These are phyloP conservation scores for Didymella sp. DNA, from an alignment of 2,329 filamentous ascomycete genomes.

Conservation along the genomic window DNA sequence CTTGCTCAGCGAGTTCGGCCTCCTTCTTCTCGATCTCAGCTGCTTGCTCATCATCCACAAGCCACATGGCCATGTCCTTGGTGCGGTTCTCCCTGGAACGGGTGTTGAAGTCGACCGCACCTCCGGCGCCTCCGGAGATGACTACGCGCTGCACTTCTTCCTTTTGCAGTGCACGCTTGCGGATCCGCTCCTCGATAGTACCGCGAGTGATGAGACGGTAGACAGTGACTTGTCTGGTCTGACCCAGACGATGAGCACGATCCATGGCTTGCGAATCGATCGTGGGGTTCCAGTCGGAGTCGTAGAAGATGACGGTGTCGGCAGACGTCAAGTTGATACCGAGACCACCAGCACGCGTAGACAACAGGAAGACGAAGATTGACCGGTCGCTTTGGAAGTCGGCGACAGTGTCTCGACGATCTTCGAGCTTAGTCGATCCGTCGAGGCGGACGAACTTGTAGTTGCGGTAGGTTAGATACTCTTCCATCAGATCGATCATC, in stretches of 20 bases:
- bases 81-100: constrained; percentile 89
- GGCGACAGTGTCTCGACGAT: constrained; percentile 92
- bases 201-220: constrained; percentile 96
- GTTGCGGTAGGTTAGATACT: constrained; percentile 97
- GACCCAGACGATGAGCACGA: constrained; percentile 94
- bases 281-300: constrained; percentile 98
- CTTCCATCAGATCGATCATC: constrained; percentile 99
- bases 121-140: constrained; percentile 82
- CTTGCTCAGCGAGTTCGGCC: constrained; percentile 77
- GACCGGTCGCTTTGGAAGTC: constrained; percentile 95
- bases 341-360: constrained; percentile 93
- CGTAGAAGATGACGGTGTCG: constrained; percentile 99
- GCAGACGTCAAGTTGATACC: constrained; percentile 97
- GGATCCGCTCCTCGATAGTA: constrained; percentile 97
- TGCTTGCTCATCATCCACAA: constrained; percentile 95
- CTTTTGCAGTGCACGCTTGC: constrained; percentile 95
- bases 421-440: constrained; percentile 95
- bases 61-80: constrained; percentile 98
- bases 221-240: constrained; percentile 94
- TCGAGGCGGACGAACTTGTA: constrained; percentile 98
- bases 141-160: constrained; percentile 98
- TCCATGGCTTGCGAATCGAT: constrained; percentile 99
- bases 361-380: constrained; percentile 96
- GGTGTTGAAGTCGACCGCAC: constrained; percentile 95
- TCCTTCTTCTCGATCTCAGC: constrained; percentile 93